A percentile compares a stretch with the other conserved stretches of the same genome.
These are phyloP conservation scores for Coemansia sp. DNA, from an alignment of 192 early-diverging fungal species.

Conservation along the genomic window DNA sequence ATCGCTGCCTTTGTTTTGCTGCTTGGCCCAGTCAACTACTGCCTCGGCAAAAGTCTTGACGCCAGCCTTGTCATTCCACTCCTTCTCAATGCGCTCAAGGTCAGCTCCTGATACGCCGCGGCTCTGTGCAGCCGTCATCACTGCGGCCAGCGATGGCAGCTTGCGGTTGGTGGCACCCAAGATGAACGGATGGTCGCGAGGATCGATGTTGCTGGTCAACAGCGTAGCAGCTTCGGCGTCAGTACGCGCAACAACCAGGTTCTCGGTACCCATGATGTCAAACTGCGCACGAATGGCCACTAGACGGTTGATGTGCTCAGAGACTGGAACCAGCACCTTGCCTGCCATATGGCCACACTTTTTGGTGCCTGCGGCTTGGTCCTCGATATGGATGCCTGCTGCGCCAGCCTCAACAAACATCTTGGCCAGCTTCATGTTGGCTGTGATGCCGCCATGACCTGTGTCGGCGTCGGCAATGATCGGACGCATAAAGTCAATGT, in stretches of 20 bases:
- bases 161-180: constrained; percentile 86
- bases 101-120: constrained; percentile 70
- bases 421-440: constrained; percentile 94
- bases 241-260: constrained; percentile 88
- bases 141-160: constrained; percentile 66
- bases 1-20: constrained; percentile 30
- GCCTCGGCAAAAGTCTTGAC: constrained; percentile 82
- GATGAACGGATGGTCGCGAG: constrained; percentile 94
- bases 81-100: constrained; percentile 79
- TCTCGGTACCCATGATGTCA: constrained; percentile 98
- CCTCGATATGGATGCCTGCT: constrained; percentile 92
- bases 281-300: constrained; percentile 94
- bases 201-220: constrained; percentile 94
- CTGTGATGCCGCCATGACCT: constrained; percentile 97
- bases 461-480: constrained; percentile 98
- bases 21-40: constrained; percentile 65
- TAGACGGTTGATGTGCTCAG: constrained; percentile 95
- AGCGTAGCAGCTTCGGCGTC: constrained; percentile 97
- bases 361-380: constrained; percentile 93
- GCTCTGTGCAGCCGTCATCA: constrained; percentile 79
- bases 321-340: constrained; percentile 96
- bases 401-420: constrained; percentile 97
- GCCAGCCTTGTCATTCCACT: constrained; percentile 77
- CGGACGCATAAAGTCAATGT: constrained; percentile 87
- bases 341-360: constrained; percentile 99